A percentile compares a stretch with the other conserved stretches of the same genome.
phyloP scores from a whole-genome alignment of 768 basidiomycete genomes.

The Phylloporus rhodoxanthus region DNA sequence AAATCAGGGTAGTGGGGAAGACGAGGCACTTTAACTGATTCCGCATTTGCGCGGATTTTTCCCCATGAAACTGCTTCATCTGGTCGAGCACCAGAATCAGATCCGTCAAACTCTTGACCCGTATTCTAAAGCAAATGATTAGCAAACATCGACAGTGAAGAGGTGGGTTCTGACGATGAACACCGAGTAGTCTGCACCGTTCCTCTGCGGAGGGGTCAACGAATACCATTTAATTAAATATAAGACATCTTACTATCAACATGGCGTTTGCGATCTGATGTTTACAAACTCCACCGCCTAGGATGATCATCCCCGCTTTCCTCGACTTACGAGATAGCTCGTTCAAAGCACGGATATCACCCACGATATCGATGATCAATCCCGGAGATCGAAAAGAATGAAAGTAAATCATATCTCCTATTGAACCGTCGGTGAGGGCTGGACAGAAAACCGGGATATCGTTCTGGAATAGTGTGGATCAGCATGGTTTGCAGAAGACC shows the following conservation, averaged over 20 bases:
- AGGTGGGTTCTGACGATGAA: conserved; percentile 62
- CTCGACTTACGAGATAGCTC: conserved; percentile 80
- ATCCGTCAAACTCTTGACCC: conserved; percentile 98
- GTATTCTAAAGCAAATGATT: conserved; percentile 60
- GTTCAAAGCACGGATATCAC: conserved; percentile 88
- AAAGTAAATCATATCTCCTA: conserved; percentile 99
- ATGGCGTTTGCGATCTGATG: conserved; percentile 99
- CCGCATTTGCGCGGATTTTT: conserved; percentile 84
- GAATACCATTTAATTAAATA: neutral
- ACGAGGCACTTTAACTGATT: conserved; percentile 66
- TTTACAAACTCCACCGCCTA: conserved; percentile 98
- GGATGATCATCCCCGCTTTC: conserved; percentile 96
- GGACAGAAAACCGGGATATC: conserved; percentile 98
- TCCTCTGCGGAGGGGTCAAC: conserved; percentile 52
- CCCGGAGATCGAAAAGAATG: conserved; percentile 89
- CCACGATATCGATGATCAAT: conserved; percentile 87
- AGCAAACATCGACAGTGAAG: neutral
- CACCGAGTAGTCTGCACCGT: conserved; percentile 96
- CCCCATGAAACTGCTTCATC: conserved; percentile 99
- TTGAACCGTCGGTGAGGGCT: conserved; percentile 93
- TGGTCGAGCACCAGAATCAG: conserved; percentile 92
- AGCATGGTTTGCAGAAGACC: conserved; percentile 18
- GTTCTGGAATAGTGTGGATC: conserved; percentile 55
- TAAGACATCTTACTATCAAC: conserved; percentile 69
- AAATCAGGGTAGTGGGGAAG: neutral